These are phyloP conservation scores for Magnusiomyces sp. DNA, from an alignment of 1,139 yeast genomes.

Conservation along the genomic window DNA sequence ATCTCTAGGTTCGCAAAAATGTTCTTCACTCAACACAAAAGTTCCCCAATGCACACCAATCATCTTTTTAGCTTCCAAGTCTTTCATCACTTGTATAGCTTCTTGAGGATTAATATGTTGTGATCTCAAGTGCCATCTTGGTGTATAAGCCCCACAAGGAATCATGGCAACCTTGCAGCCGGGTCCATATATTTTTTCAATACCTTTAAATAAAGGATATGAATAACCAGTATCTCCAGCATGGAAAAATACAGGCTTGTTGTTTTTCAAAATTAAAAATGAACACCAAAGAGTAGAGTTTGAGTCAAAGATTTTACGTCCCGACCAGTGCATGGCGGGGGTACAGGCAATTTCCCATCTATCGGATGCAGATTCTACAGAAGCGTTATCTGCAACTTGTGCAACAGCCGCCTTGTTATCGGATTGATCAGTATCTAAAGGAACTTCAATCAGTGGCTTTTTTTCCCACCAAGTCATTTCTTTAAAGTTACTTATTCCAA, in stretches of 20 bases:
- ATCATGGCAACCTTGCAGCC: slow-evolving; percentile 60
- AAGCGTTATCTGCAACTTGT: too few relatives aligned
- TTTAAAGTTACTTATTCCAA: slow-evolving; percentile 45
- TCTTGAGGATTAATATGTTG: slow-evolving; percentile 82
- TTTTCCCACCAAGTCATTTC: slow-evolving; percentile 95
- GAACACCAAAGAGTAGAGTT: slow-evolving; percentile 86
- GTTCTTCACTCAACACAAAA: slow-evolving; percentile 79
- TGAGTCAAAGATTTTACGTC: slow-evolving; percentile 66
- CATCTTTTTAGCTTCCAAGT: slow-evolving; percentile 51
- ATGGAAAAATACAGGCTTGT: slow-evolving; percentile 68
- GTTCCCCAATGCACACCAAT: slow-evolving; percentile 97
- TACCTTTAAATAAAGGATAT: slow-evolving; percentile 54
- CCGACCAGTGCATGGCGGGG: slow-evolving; percentile 98
- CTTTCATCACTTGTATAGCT: slow-evolving; percentile 57
- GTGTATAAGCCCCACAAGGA: slow-evolving; percentile 94
- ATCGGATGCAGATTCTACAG: too few relatives aligned
- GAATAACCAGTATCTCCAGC: slow-evolving; percentile 95
- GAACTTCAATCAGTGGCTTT: slow-evolving; percentile 33
- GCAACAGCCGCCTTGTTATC: slow-evolving; percentile 29
- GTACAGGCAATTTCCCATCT: slow-evolving; percentile 72
- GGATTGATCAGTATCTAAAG: slow-evolving; percentile 23
- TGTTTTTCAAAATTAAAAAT: slow-evolving; percentile 56
- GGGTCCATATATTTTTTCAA: slow-evolving; percentile 56
- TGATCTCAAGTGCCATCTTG: slow-evolving; percentile 89
- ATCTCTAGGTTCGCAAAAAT: slow-evolving; percentile 72